Percentiles rank a stretch among this genome's conserved stretches.
Evolutionary conservation across 2,329 filamentous ascomycete genomes (phyloP).

Genomic region (Hymenoscyphus fraxineus): DNA sequence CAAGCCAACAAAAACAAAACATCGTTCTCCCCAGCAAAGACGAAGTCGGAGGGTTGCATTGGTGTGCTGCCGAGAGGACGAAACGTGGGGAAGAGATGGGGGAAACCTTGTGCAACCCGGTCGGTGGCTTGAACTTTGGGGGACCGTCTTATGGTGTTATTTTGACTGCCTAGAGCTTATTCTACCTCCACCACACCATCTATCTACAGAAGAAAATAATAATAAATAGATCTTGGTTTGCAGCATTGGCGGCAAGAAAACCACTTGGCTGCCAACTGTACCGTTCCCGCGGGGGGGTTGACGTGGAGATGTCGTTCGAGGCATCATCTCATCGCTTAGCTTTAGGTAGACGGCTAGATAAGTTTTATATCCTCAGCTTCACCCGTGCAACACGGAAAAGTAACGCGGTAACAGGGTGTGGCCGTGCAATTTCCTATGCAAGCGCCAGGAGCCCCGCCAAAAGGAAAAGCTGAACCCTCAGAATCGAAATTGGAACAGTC

Average conservation of each 20-base stretch:
- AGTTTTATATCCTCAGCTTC: background rate
- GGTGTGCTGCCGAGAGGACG: background rate
- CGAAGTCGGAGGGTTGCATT: background rate
- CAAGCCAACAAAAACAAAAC: background rate
- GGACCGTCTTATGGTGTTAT: background rate
- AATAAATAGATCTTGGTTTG: background rate
- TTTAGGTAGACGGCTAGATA: background rate
- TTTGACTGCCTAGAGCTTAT: background rate
- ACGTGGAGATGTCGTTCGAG: background rate
- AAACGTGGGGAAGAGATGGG: background rate
- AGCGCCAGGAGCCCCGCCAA: background rate
- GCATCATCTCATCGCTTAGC: background rate
- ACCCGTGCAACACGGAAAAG: background rate
- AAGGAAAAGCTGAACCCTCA: background rate
- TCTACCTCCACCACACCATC: no score
- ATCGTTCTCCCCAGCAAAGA: background rate
- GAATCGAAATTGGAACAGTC: background rate
- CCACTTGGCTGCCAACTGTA: background rate
- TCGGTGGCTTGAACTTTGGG: background rate
- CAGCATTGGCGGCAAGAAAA: background rate
- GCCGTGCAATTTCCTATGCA: constrained; percentile 3
- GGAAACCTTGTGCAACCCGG: background rate
- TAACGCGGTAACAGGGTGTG: background rate
- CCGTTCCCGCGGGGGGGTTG: background rate
- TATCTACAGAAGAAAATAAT: no score